Base-by-base conservation (phyloP, 2,329 filamentous ascomycete genomes). In the Diaporthe helianthi region DNA sequence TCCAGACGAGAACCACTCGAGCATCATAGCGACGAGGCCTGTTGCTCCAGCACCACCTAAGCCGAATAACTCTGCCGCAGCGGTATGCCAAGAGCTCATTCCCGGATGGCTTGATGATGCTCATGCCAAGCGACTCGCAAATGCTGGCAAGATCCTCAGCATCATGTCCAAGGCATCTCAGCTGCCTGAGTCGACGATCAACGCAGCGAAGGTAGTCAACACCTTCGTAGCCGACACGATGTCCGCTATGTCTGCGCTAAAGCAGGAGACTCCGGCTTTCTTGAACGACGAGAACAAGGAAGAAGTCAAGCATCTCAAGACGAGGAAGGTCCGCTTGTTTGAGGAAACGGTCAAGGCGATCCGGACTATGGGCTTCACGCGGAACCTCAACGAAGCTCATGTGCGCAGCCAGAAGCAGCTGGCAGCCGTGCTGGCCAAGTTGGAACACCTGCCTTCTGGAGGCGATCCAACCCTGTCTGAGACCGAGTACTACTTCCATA, bases 201-300 rank as follows among this genome's bases (percentile, higher is more conserved):
- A 90, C 71, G 85, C 88, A 7, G 81, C 88, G 0, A 79, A 83
- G 2, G 85, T 89, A 68, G 80, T 97, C 9, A 84, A 91, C 47
- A 83, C 83, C 0, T 96, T 97, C 77, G 82, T 93, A n/a, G 81
- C 83, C 0, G 89, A 90, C 71, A 83, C 97, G 36, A 85, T 89
- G 63, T 83, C 87, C 0, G 89, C 89, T 1, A 92, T 93, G 72
- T 82, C 86, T 2, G 89, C 94, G 71, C 87, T 98, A 70, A 91
- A 91, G 72, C 93, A 93, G 70, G 92, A 93, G 73, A 99, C 96
- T 0, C 96, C 96, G 0, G 83, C 87, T 0, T 85, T 86, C n/a
- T 81, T 97, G 54, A 97, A 88, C 0, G 93, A 97, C 31, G 94
- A 97, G 52, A 98, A 96, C 79, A 95, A 94, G 77, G 87, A 90